Evolutionary conservation across 1,284 basidiomycete species (phyloP).

Genomic region (Schizophyllum commune): DNA sequence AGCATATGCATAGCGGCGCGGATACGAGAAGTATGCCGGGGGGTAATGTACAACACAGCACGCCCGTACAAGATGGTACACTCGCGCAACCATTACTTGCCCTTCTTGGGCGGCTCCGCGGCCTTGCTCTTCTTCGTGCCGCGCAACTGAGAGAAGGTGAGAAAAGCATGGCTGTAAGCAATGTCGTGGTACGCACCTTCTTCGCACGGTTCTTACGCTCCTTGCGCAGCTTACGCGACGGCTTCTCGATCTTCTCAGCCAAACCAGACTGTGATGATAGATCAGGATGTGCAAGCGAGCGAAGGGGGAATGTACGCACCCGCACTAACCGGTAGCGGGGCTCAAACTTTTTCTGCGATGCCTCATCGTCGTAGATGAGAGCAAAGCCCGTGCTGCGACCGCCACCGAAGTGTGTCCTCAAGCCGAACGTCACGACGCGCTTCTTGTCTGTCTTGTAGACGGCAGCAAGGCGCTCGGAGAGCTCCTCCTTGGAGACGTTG

Average conservation of each 20-base stretch:
- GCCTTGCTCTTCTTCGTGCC: constrained; percentile 93
- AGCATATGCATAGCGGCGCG: not conserved
- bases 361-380: constrained; percentile 96
- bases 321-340: constrained; percentile 93
- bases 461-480: constrained; percentile 86
- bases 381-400: constrained; percentile 97
- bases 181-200: constrained; percentile 56
- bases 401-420: constrained; percentile 96
- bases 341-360: constrained; percentile 94
- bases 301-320: constrained; percentile 45
- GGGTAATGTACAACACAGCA: not conserved
- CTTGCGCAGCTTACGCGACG: constrained; percentile 97
- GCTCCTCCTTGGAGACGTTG: constrained; percentile 91
- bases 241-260: constrained; percentile 78
- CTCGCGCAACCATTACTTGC: constrained; percentile 52
- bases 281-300: constrained; percentile 3
- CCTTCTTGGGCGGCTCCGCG: constrained; percentile 81
- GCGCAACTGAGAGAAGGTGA: constrained; percentile 52
- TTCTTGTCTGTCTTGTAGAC: constrained; percentile 75
- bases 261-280: constrained; percentile 65
- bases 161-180: constrained; percentile 2
- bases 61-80: constrained; percentile 6
- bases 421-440: constrained; percentile 74
- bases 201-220: constrained; percentile 99
- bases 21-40: not conserved